Evolutionary conservation across 108 stramenopile species (phyloP), one percentile per base, ranked within the genome.

Genomic region (Skeletonema potamos): DNA sequence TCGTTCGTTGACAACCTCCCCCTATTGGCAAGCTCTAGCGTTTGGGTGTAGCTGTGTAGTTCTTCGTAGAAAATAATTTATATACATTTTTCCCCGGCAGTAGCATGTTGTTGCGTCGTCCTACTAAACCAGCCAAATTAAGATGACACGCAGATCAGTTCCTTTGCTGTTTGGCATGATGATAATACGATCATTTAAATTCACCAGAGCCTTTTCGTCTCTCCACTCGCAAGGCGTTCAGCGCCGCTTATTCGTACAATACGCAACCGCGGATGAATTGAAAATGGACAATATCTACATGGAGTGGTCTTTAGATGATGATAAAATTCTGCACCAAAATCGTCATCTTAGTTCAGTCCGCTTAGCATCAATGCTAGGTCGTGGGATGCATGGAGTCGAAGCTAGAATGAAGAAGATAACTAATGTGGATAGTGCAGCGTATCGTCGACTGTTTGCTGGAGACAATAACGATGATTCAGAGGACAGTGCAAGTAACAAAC

Each of bases 291-390:
- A 88, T 41, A 65, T 92, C 10, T 96, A 96, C 68, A 67, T 56
- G 44, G 88, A 84, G 61, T 96, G 92, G 91, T 85, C 83, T 4
- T 18, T 94, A n/a, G 92, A 92, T 18, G 89, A 96, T 46, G 95
- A 96, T 74, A 58, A 39, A 48, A 9, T 85, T 34, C 68, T 96
- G 34, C 85, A 85, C 76, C 59, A 82, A 48, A 82, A 90, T 59
- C 61, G 74, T 1, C 70, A 88, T 43, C 59, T 85, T 56, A 77
- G 87, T 11, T 64, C 73, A 8, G 59, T 73, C 37, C 73, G 84
- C 29, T 76, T 93, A 37, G 89, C 92, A 12, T 77, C 89, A 4
- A 60, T 89, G n/a, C 57, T 96, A 10, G 92, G 92, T 27, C 63
- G 95, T 69, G 95, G 95, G 20, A 62, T 93, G 58, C 82, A 85